Conservation (phyloP, 305 asterid species). For the Lippia alba region DNA sequence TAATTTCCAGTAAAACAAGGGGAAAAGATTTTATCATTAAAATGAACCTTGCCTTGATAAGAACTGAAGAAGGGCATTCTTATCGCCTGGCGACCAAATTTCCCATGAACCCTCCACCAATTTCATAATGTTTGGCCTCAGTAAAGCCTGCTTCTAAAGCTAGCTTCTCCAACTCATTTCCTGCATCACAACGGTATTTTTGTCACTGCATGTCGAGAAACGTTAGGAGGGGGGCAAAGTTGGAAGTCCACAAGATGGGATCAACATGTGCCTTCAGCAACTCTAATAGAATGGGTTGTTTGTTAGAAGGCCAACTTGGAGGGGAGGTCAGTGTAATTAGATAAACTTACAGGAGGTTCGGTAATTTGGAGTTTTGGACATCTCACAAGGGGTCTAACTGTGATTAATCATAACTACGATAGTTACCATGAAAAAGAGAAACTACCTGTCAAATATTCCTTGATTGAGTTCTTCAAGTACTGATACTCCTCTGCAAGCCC, state of each 20-base stretch:
- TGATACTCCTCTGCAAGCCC: constrained; percentile 75
- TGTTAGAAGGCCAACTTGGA: too few species aligned
- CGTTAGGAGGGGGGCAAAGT: too few species aligned
- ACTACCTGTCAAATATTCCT: constrained; percentile 74
- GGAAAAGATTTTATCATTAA: not conserved
- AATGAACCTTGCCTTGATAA: constrained; percentile 36
- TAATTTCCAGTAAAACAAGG: not conserved
- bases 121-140: constrained; percentile 62
- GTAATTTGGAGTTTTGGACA: too few species aligned
- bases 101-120: constrained; percentile 74
- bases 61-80: constrained; percentile 12
- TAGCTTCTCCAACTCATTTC: constrained; percentile 78
- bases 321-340: not conserved
- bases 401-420: too few species aligned
- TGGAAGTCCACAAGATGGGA: too few species aligned
- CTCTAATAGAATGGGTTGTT: too few species aligned
- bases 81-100: constrained; percentile 69
- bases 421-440: not conserved
- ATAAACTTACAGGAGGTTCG: not conserved
- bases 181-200: constrained; percentile 42
- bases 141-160: constrained; percentile 75
- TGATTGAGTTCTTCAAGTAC: constrained; percentile 84
- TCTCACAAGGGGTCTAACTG: too few species aligned
- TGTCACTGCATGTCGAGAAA: too few species aligned
- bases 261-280: too few species aligned